Percentiles rank a stretch among this genome's conserved stretches.
These are phyloP conservation scores for Monosporascus sp. DNA, from an alignment of 2,329 filamentous ascomycete genomes.

Conservation along the genomic window DNA sequence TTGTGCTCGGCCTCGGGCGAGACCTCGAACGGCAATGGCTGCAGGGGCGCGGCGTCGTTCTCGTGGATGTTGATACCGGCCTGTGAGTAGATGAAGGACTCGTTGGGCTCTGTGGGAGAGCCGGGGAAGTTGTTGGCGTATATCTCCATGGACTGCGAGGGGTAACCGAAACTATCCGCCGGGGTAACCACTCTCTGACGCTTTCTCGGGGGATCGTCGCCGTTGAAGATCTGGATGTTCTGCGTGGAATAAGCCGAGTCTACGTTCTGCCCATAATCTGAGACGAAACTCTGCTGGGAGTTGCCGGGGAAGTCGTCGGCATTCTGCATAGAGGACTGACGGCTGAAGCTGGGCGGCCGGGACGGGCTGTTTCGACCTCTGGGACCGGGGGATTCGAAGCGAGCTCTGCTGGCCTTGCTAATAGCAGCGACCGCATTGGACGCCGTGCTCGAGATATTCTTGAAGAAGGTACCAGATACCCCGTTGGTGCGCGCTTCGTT, in stretches of 20 bases:
- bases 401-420: conserved; percentile 94
- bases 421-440: conserved; percentile 92
- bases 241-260: conserved; percentile 67
- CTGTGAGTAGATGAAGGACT: conserved; percentile 67
- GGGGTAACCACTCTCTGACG: conserved; percentile 58
- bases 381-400: conserved; percentile 81
- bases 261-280: conserved; percentile 68
- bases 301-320: conserved; percentile 62
- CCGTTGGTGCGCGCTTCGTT: conserved; percentile 63
- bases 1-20: conserved; percentile 69
- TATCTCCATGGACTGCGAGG: conserved; percentile 40
- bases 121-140: conserved; percentile 51
- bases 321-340: conserved; percentile 67
- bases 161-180: conserved; percentile 51
- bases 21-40: conserved; percentile 57
- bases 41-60: conserved; percentile 55
- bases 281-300: conserved; percentile 79
- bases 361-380: conserved; percentile 59
- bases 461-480: conserved; percentile 84
- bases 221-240: conserved; percentile 42
- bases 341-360: conserved; percentile 63
- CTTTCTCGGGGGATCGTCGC: conserved; percentile 75
- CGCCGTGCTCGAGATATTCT: conserved; percentile 90
- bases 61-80: conserved; percentile 37
- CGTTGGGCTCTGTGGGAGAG: conserved; percentile 75